Conservation (phyloP, 1,284 basidiomycete genomes). For the Singerocomus rubriflavus region DNA sequence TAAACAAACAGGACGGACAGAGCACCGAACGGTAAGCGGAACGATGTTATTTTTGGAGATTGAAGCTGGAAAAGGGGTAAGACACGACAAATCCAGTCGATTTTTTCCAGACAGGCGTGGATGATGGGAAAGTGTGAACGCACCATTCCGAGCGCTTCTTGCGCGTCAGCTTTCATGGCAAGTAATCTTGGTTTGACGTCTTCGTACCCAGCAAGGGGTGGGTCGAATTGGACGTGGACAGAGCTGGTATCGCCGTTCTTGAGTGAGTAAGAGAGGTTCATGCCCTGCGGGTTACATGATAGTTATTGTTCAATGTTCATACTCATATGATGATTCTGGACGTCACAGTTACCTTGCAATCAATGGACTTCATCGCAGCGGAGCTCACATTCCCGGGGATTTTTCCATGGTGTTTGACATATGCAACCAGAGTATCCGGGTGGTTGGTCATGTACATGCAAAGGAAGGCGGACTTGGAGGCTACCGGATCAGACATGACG, state of each 20-base stretch:
- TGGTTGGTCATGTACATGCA: conserved; percentile 82
- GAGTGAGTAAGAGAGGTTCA: conserved; percentile 63
- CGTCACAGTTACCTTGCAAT: conserved; percentile 47
- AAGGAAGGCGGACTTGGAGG: conserved; percentile 70
- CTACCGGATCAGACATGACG: conserved; percentile 55
- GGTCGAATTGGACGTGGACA: conserved; percentile 59
- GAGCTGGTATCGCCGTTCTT: conserved; percentile 40
- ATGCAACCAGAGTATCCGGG: conserved; percentile 76
- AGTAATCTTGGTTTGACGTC: conserved; percentile 77
- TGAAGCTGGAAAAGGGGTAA: conserved; percentile 44
- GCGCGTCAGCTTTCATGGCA: conserved; percentile 69
- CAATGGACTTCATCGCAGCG: conserved; percentile 65
- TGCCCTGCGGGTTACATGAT: conserved; percentile 43
- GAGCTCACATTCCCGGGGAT: conserved; percentile 49
- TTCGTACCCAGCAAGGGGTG: conserved; percentile 67
- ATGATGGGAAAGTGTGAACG: conserved; percentile 14
- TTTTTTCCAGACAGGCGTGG: not conserved
- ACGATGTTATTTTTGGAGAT: conserved; percentile 57
- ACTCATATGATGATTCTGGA: no score
- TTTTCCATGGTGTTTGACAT: conserved; percentile 72
- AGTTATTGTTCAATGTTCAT: not conserved
- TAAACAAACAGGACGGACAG: conserved; percentile 4
- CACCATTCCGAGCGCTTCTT: conserved; percentile 74
- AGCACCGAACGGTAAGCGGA: conserved; percentile 40
- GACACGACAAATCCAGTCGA: not conserved